Percentiles rank a stretch among this genome's conserved stretches.
Evolutionary conservation across 176 grass and related monocot species (phyloP).

Genomic region (Raddia distichophylla): DNA sequence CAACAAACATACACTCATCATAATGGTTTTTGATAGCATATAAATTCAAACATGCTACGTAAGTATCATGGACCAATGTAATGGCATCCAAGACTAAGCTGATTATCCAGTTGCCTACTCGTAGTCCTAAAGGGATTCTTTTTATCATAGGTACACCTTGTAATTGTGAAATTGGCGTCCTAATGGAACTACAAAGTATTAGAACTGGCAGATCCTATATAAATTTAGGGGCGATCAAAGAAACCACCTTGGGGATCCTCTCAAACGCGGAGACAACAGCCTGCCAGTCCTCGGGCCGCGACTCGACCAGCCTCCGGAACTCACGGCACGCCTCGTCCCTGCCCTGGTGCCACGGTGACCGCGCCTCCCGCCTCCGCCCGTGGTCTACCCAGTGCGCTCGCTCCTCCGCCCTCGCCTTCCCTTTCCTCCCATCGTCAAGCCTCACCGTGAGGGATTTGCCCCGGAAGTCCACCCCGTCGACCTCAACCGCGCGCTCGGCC

Average conservation of each 20-base stretch:
- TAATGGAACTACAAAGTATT: not conserved
- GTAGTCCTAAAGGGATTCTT: not conserved
- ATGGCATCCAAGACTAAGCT: not conserved
- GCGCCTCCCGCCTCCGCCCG: slow-evolving; percentile 49
- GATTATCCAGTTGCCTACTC: not conserved
- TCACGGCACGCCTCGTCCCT: slow-evolving; percentile 67
- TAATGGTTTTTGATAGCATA: not conserved
- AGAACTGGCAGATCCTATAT: not conserved
- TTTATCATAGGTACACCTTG: not conserved
- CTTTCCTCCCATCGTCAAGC: slow-evolving; percentile 79
- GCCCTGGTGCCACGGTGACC: slow-evolving; percentile 75
- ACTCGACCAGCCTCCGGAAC: slow-evolving; percentile 73
- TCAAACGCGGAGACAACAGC: slow-evolving; percentile 88
- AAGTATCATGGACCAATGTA: not conserved
- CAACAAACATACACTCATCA: not conserved
- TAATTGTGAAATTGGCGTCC: not conserved
- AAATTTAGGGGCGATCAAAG: not conserved
- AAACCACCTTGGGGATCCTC: slow-evolving; percentile 76
- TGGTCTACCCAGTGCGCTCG: slow-evolving; percentile 56
- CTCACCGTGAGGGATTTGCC: slow-evolving; percentile 77
- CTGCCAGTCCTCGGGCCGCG: slow-evolving; percentile 83
- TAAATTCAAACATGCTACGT: not conserved
- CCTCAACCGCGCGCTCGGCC: slow-evolving; percentile 62
- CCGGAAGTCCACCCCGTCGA: slow-evolving; percentile 84
- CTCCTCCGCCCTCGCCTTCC: slow-evolving; percentile 69